These are phyloP conservation scores for Elsinoe ampelina DNA, from an alignment of 2,329 filamentous ascomycete genomes.

Conservation along the genomic window DNA sequence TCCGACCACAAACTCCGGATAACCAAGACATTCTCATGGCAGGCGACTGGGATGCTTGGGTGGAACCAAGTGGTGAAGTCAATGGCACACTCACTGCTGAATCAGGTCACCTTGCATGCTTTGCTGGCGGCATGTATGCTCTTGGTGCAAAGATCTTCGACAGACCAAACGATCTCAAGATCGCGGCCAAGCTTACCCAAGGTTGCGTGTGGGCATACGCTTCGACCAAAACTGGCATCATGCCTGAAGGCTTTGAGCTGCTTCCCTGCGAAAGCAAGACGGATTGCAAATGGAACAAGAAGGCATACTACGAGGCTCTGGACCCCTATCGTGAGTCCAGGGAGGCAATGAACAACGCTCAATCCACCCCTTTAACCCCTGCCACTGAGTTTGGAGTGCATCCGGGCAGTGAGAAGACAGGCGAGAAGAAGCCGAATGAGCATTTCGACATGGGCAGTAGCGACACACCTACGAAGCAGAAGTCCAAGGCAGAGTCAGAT, in stretches of 20 bases:
- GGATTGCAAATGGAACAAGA: constrained; percentile 35
- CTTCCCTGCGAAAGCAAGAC: constrained; percentile 35
- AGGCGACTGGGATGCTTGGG: constrained; percentile 38
- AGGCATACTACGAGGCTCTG: constrained; percentile 34
- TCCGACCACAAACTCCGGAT: constrained; percentile 62
- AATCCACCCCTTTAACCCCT: not conserved
- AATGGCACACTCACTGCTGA: constrained; percentile 37
- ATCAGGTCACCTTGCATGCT: constrained; percentile 45
- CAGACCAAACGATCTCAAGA: constrained; percentile 38
- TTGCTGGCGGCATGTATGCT: constrained; percentile 47
- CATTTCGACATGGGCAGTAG: not conserved
- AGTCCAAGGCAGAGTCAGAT: not conserved
- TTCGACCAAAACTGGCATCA: constrained; percentile 41
- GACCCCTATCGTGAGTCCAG: constrained; percentile 23
- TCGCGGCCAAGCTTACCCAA: constrained; percentile 43
- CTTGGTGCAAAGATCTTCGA: constrained; percentile 45
- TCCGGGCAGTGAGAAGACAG: not conserved
- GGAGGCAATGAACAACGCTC: not conserved
- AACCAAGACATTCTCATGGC: constrained; percentile 65
- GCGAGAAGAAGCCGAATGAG: not conserved
- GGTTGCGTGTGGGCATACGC: constrained; percentile 50
- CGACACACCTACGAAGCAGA: not conserved
- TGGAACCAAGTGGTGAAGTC: constrained; percentile 18
- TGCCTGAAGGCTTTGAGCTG: constrained; percentile 42
- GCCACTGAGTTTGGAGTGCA: not conserved